phyloP scores from a whole-genome alignment of 129 eudicot genomes.

The Tagetes patula region DNA sequence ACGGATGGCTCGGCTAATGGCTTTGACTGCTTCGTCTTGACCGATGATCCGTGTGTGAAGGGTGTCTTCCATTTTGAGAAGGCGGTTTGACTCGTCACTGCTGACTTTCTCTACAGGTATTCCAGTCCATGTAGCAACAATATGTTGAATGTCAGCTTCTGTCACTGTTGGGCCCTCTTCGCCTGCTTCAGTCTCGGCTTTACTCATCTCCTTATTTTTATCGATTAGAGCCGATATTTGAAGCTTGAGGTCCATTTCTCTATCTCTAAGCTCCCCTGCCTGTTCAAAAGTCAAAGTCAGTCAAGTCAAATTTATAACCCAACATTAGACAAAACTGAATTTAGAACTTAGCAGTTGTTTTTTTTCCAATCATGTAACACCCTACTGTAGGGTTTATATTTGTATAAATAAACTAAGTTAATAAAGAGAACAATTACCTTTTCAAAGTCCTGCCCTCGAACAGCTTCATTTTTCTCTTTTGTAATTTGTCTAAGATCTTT shows the following conservation, averaged over 20 bases:
- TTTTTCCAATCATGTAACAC: neutral
- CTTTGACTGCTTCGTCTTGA: constrained; percentile 47
- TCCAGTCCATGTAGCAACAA: constrained; percentile 51
- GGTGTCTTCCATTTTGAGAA: constrained; percentile 47
- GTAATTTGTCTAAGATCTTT: constrained; percentile 83
- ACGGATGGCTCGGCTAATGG: constrained; percentile 44
- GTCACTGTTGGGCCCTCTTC: constrained; percentile 74
- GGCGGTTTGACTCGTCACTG: constrained; percentile 41
- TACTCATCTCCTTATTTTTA: constrained; percentile 76
- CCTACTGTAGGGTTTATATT: neutral
- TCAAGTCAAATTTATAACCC: neutral
- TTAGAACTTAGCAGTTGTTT: neutral
- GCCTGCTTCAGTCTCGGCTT: constrained; percentile 73
- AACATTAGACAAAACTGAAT: neutral
- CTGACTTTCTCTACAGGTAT: constrained; percentile 46
- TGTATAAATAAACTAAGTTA: neutral
- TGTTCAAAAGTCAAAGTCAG: constrained; percentile 22
- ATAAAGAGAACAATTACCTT: constrained; percentile 43
- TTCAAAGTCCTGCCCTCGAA: constrained; percentile 86
- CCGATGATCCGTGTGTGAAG: constrained; percentile 43
- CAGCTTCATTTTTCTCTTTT: constrained; percentile 89
- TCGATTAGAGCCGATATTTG: constrained; percentile 73
- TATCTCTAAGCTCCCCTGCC: constrained; percentile 90
- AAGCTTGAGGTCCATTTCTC: constrained; percentile 84
- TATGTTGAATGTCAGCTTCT: constrained; percentile 70